Conservation (phyloP, 129 eudicot species). For the Daucus carota region DH1_v3.0 NC_030386.2:31848001-31848500, state of each 20-base stretch:
- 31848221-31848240: too few relatives aligned
- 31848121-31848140: neutral
- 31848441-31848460: neutral
- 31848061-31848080: neutral
- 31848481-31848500: neutral
- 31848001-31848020: neutral
- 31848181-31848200: too few relatives aligned
- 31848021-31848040: conserved; percentile 1
- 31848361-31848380: neutral
- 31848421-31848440: neutral
- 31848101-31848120: neutral
- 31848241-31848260: too few relatives aligned
- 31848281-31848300: too few relatives aligned
- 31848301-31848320: too few relatives aligned
- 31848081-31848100: neutral
- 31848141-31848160: too few relatives aligned
- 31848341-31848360: too few relatives aligned
- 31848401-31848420: neutral
- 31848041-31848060: conserved; percentile 8
- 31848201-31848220: too few relatives aligned
- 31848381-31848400: neutral
- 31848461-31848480: neutral
- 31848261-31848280: too few relatives aligned
- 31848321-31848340: too few relatives aligned
- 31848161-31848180: too few relatives aligned